These are phyloP conservation scores for Pseudogymnoascus sp. DNA, from an alignment of 2,329 filamentous ascomycete genomes.

Conservation along the genomic window DNA sequence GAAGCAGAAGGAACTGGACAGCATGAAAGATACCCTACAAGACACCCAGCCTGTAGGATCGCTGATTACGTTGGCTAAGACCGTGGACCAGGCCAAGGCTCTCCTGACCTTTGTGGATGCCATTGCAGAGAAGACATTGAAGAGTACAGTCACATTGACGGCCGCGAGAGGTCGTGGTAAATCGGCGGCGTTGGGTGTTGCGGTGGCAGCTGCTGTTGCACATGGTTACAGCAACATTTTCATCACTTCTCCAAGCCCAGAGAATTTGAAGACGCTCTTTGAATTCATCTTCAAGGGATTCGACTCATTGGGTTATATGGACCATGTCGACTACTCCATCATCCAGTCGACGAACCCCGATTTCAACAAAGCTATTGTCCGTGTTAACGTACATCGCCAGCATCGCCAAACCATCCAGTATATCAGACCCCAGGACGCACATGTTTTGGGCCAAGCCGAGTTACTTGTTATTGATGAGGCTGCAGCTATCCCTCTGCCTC, in stretches of 20 bases:
- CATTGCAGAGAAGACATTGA: constrained; percentile 89
- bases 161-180: constrained; percentile 93
- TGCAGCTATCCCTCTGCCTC: constrained; percentile 85
- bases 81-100: constrained; percentile 92
- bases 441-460: constrained; percentile 91
- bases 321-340: constrained; percentile 95
- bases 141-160: constrained; percentile 87
- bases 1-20: constrained; percentile 67
- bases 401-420: constrained; percentile 98
- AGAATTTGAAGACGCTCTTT: constrained; percentile 97
- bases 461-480: constrained; percentile 95
- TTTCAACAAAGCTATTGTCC: constrained; percentile 97
- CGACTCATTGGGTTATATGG: constrained; percentile 84
- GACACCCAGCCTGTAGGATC: constrained; percentile 83
- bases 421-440: constrained; percentile 91
- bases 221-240: constrained; percentile 99
- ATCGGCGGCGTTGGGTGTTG: constrained; percentile 89
- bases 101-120: constrained; percentile 95
- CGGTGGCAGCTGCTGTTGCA: constrained; percentile 86
- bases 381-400: constrained; percentile 89
- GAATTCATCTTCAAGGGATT: constrained; percentile 99
- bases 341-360: constrained; percentile 97
- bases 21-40: constrained; percentile 77
- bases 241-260: constrained; percentile 93
- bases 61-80: constrained; percentile 75